phyloP scores from a whole-genome alignment of 78 protist genomes.

The Isochrysis galbana region DNA sequence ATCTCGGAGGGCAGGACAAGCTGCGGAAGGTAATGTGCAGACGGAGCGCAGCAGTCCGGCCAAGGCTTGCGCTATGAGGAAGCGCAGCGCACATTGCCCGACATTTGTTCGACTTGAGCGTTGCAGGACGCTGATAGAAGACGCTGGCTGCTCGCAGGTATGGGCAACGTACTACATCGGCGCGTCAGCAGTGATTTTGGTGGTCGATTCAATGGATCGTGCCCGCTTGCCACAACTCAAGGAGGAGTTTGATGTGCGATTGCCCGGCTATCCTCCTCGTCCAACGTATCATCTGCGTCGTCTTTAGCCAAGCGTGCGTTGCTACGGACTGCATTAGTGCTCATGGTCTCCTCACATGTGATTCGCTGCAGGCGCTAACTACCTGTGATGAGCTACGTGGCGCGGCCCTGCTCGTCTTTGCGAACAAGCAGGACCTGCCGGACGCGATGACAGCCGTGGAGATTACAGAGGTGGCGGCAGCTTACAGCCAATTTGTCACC shows the following conservation, averaged over 20 bases:
- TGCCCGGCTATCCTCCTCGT: neutral
- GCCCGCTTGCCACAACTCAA: neutral
- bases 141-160: neutral
- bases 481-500: neutral
- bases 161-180: slow-evolving; percentile 46
- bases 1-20: slow-evolving; percentile 56
- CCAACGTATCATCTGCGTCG: no score
- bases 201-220: slow-evolving; percentile 37
- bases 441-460: neutral
- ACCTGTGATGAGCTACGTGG: neutral
- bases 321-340: no score
- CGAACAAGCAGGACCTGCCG: slow-evolving; percentile 23
- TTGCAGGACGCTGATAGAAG: neutral
- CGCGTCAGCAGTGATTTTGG: slow-evolving; percentile 20
- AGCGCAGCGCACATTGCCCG: no score
- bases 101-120: no score
- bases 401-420: neutral
- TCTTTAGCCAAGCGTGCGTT: no score
- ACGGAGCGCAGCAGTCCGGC: neutral
- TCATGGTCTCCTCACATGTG: no score
- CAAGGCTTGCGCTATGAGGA: neutral
- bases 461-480: neutral
- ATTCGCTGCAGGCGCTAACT: neutral
- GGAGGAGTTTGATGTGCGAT: neutral
- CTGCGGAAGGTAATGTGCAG: no score